Evolutionary conservation across 2,329 filamentous ascomycete genomes (phyloP).

Genomic region (Xylariaceae sp.): DNA sequence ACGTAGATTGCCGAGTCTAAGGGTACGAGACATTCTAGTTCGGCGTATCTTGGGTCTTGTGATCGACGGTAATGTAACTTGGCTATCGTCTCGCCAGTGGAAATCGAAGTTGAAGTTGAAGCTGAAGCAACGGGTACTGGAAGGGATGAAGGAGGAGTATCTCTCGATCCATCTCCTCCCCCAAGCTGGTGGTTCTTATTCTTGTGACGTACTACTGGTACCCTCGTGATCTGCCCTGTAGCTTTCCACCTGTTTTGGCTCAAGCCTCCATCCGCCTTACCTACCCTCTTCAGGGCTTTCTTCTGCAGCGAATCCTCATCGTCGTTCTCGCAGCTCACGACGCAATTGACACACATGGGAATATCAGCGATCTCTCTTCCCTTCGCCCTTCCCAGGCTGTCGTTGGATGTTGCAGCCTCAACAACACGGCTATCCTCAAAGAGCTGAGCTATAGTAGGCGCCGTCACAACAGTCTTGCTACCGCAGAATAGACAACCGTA

Average conservation of each 20-base stretch:
- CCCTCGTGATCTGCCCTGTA: conserved; percentile 23
- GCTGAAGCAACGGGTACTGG: no score
- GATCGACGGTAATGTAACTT: conserved; percentile 25
- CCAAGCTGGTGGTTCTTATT: conserved; percentile 2
- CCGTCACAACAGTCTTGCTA: conserved; percentile 47
- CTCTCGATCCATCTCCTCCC: conserved; percentile 29
- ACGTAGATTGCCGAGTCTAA: conserved; percentile 54
- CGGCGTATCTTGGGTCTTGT: conserved; percentile 11
- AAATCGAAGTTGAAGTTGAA: no score
- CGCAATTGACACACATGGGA: conserved; percentile 58
- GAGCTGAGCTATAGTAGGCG: conserved; percentile 45
- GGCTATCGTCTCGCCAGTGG: conserved; percentile 18
- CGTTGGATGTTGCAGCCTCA: conserved; percentile 5
- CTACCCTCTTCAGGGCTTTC: conserved; percentile 52
- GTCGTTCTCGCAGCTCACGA: conserved; percentile 49
- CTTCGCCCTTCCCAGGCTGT: conserved; percentile 12
- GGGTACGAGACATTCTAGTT: conserved; percentile 34
- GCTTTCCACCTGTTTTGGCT: conserved; percentile 50
- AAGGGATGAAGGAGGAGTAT: conserved; percentile 1
- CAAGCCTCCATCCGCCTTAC: conserved; percentile 54
- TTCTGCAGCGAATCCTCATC: conserved; percentile 40
- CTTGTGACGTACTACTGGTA: conserved; percentile 3
- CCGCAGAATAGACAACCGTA: conserved; percentile 64
- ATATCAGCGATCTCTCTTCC: conserved; percentile 53
- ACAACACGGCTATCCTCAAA: conserved; percentile 34